Percentiles rank a stretch among this genome's conserved stretches.
Evolutionary conservation across 1,139 yeast species (phyloP).

Genomic region (Candida glucosophila): DNA sequence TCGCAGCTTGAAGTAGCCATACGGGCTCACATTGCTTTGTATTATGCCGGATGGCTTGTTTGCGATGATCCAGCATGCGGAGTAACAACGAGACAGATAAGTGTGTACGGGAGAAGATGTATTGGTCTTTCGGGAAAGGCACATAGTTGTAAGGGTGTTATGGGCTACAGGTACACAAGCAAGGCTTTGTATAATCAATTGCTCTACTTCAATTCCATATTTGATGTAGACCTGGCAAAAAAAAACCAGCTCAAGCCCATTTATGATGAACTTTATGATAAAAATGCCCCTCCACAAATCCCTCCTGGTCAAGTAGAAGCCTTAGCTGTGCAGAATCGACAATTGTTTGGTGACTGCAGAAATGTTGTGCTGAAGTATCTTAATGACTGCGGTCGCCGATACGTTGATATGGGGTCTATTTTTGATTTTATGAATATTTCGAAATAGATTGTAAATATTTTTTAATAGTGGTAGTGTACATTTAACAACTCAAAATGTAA

Average conservation of each 20-base stretch:
- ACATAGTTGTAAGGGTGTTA: slow-evolving; percentile 73
- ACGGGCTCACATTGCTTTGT: slow-evolving; percentile 60
- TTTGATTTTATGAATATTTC: slow-evolving; percentile 55
- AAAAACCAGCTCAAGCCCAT: slow-evolving; percentile 43
- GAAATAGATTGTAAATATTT: slow-evolving; percentile 9
- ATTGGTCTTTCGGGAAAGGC: slow-evolving; percentile 56
- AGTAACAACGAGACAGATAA: slow-evolving; percentile 69
- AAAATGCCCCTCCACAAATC: slow-evolving; percentile 30
- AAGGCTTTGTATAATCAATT: slow-evolving; percentile 81
- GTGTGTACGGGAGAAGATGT: slow-evolving; percentile 87
- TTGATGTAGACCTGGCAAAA: slow-evolving; percentile 78
- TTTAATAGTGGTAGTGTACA: slow-evolving; percentile 1
- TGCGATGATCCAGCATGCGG: slow-evolving; percentile 89
- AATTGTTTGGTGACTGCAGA: slow-evolving; percentile 45
- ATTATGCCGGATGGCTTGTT: slow-evolving; percentile 76
- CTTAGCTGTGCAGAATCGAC: slow-evolving; percentile 73
- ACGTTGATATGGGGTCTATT: slow-evolving; percentile 77
- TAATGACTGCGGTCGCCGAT: slow-evolving; percentile 80
- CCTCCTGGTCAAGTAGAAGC: slow-evolving; percentile 59
- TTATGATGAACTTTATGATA: slow-evolving; percentile 19
- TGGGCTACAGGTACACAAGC: slow-evolving; percentile 72
- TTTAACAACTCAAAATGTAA: background rate
- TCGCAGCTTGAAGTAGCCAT: slow-evolving; percentile 68
- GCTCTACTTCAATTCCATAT: slow-evolving; percentile 67
- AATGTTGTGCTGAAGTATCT: slow-evolving; percentile 70